Conservation (phyloP, 1,139 yeast genomes). For the Kodamaea fungicola region DNA sequence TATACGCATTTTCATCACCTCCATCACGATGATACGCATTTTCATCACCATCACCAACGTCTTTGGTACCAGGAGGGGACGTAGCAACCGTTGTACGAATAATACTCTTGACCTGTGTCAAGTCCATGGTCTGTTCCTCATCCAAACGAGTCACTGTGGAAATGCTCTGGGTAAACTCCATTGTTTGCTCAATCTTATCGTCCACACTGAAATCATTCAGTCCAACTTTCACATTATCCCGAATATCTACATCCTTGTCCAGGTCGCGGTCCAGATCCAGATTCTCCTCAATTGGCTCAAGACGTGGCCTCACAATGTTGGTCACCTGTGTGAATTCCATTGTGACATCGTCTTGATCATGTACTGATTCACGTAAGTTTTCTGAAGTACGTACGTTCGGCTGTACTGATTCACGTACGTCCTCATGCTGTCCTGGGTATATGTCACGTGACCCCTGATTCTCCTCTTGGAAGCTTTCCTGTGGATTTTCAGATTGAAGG, state of each 20-base stretch:
- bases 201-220: not conserved
- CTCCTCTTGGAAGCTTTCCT: no score
- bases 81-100: not conserved
- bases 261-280: not conserved
- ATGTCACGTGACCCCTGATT: no score
- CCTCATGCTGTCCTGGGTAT: no score
- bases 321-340: constrained; percentile 3
- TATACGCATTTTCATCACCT: no score
- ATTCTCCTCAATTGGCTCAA: not conserved
- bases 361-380: not conserved
- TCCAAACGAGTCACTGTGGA: not conserved
- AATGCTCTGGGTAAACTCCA: not conserved
- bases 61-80: no score
- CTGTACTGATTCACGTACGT: not conserved
- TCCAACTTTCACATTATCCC: no score
- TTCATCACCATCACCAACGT: no score
- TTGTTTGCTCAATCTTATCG: not conserved
- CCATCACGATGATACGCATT: no score
- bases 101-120: constrained; percentile 1
- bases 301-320: not conserved
- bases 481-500: not conserved
- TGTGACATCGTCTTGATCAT: constrained; percentile 1
- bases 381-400: no score
- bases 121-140: constrained; percentile 5
- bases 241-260: no score